Evolutionary conservation across 1,284 basidiomycete species (phyloP), one percentile per base, ranked within the genome.

Genomic region (Cryptococcus sp.): DNA sequence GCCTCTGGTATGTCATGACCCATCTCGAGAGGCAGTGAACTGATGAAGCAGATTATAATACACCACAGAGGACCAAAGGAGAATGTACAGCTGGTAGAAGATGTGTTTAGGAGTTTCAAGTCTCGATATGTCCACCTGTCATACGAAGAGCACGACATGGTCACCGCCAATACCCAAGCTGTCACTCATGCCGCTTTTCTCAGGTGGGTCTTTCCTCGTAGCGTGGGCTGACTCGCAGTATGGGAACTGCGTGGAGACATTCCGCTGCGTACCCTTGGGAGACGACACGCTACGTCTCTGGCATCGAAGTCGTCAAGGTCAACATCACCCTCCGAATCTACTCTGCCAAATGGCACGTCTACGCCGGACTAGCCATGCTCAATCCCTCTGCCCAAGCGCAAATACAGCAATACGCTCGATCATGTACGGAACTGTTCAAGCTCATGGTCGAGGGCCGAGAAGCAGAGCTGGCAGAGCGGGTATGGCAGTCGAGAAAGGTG

Each of bases 161-260:
- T 98, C 43, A 98, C 94, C 0, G 94, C 94, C 21, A 98, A 97
- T 63, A 97, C 95, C 0, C 94, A 98, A 74, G 94, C 94, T 0
- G 92, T 95, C 19, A 97, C 92, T 0, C 95, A 98, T 63, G 94
- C 94, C 12, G 94, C 94, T 0, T 98, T 98, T 77, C 77, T 98
- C 32, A 91, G 86, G 90, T 90, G 67, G 49, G 74, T 19, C 11
- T 12, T n/a, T 19, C 11, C 4, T 19, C 39, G n/a, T 23, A 18
- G 12, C 24, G 9, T 5, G 43, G 23, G 22, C 7, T 43, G 51
- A 37, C 6, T 16, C 14, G 34, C 58, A 93, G 91, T 59, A 98
- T 98, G 95, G 94, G 94, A 14, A 94, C 90, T 2, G 94, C 94
- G 0, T 98, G 95, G 94, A 79, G 82, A 43, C 80, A 81, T 50